These are phyloP conservation scores for Macrotyloma uniflorum DNA, from an alignment of 306 rosid genomes.

Conservation along the genomic window DNA sequence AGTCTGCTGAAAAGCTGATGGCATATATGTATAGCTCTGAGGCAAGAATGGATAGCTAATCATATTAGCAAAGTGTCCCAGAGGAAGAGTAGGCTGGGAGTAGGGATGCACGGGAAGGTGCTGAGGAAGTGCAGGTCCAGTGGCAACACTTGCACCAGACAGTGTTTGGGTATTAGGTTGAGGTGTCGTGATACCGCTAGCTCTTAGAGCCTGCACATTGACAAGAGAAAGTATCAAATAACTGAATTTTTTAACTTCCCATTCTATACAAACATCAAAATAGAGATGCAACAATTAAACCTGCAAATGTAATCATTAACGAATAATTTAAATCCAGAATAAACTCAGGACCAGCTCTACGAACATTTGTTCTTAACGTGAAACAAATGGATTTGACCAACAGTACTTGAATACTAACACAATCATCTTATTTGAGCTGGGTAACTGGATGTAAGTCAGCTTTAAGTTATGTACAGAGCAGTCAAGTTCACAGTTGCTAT, in stretches of 20 bases:
- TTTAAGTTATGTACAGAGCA: background rate
- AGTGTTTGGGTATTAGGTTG: slow-evolving; percentile 64
- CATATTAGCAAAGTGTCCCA: slow-evolving; percentile 86
- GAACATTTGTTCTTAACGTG: background rate
- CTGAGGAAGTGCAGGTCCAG: slow-evolving; percentile 81
- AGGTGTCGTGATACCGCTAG: slow-evolving; percentile 61
- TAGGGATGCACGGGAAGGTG: slow-evolving; percentile 84
- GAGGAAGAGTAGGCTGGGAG: slow-evolving; percentile 79
- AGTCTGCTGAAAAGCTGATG: slow-evolving; percentile 85
- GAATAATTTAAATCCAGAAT: background rate
- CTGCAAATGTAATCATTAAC: background rate
- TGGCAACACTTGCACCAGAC: slow-evolving; percentile 65
- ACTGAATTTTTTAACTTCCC: slow-evolving; percentile 1
- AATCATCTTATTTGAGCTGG: background rate
- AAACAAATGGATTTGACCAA: background rate
- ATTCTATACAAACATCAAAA: background rate
- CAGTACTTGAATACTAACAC: background rate
- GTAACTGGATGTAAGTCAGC: background rate
- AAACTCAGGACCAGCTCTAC: background rate
- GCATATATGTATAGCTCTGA: slow-evolving; percentile 87
- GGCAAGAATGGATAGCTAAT: slow-evolving; percentile 87
- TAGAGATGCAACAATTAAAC: slow-evolving; percentile 1
- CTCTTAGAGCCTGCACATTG: slow-evolving; percentile 67
- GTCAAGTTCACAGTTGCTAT: background rate
- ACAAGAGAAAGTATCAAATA: slow-evolving; percentile 17